Conservation (phyloP, 2,329 filamentous ascomycete genomes). For the Coleophoma cylindrospora region DNA sequence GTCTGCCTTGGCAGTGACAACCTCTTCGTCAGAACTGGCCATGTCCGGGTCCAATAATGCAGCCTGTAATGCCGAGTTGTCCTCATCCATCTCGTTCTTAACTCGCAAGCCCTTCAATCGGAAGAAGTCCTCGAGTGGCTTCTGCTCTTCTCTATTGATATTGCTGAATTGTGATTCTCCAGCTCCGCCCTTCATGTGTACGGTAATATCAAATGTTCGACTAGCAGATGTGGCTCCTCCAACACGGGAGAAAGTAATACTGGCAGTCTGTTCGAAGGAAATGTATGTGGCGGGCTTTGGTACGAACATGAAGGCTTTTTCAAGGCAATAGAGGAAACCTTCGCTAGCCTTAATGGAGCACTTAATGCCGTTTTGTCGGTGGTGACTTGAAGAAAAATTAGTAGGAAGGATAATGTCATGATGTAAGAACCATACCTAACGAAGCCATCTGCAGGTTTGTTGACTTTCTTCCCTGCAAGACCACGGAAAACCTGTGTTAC, state of each 20-base stretch:
- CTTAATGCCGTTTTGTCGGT: constrained; percentile 92
- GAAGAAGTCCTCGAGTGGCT: constrained; percentile 96
- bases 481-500: constrained; percentile 95
- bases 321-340: constrained; percentile 92
- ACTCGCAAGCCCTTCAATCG: constrained; percentile 90
- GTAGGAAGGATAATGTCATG: constrained; percentile 6
- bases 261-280: constrained; percentile 85
- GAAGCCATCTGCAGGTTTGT: constrained; percentile 91
- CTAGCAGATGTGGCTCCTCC: constrained; percentile 90
- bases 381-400: constrained; percentile 54
- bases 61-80: constrained; percentile 66
- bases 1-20: constrained; percentile 64
- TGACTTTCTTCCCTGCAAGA: constrained; percentile 90
- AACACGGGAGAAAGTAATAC: constrained; percentile 92
- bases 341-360: constrained; percentile 99
- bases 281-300: constrained; percentile 98
- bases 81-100: constrained; percentile 98
- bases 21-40: constrained; percentile 69
- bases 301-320: constrained; percentile 98
- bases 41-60: constrained; percentile 81
- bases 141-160: constrained; percentile 97
- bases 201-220: constrained; percentile 94
- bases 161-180: constrained; percentile 97
- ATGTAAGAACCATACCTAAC: constrained; percentile 50
- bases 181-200: constrained; percentile 80